phyloP scores from a whole-genome alignment of 2,329 filamentous ascomycete genomes.

The Epichloe coenophiala region DNA sequence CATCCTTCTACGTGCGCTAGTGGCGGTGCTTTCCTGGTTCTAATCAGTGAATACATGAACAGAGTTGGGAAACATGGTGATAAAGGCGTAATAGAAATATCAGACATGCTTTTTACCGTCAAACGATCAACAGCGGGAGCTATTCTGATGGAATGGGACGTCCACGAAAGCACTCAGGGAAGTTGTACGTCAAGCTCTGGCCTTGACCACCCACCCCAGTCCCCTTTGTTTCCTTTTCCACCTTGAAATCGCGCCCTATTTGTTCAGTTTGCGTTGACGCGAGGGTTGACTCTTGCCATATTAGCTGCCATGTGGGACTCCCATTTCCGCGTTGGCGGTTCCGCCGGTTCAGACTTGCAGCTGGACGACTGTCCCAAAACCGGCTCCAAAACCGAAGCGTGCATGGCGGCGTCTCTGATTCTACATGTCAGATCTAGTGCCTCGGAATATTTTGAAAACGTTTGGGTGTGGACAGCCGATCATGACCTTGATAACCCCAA shows the following conservation, averaged over 20 bases:
- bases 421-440: conserved; percentile 31
- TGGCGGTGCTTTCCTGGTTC: no score
- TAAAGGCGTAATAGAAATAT: conserved; percentile 53
- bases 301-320: conserved; percentile 13
- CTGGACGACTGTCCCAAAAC: conserved; percentile 33
- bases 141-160: conserved; percentile 56
- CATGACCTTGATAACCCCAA: conserved; percentile 31
- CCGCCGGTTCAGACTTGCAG: conserved; percentile 52
- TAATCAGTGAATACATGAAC: no score
- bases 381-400: conserved; percentile 33
- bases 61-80: conserved; percentile 45
- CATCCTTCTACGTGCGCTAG: no score
- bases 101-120: conserved; percentile 54
- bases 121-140: conserved; percentile 52
- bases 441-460: conserved; percentile 38
- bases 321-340: conserved; percentile 61
- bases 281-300: no score
- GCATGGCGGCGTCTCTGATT: conserved; percentile 43
- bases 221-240: background rate
- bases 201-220: background rate
- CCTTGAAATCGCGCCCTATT: no score
- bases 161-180: conserved; percentile 6
- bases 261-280: no score
- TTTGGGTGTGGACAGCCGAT: conserved; percentile 57
- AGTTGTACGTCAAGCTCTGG: background rate